Evolutionary conservation across 1,284 basidiomycete genomes (phyloP), one percentile per base, ranked within the genome.

Genomic region (Neotropicomus parvogracilis): DNA sequence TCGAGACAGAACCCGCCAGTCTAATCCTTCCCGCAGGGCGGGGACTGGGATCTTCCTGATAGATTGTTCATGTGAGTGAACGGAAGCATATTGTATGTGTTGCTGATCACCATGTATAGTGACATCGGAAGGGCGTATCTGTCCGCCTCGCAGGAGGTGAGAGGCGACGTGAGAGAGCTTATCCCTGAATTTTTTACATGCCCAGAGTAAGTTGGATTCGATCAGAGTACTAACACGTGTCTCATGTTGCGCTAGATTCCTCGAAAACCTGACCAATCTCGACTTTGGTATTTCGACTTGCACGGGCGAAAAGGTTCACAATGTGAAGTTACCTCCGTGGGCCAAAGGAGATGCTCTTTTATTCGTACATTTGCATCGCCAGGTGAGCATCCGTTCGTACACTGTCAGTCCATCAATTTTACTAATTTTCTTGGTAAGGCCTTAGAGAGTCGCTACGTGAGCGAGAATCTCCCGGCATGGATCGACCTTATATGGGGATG

Each of bases 41-140:
- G 94, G n/a, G 88, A 88, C 58, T 97, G 94, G 81, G 95, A 97
- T 71, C 70, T 97, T n/a, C 92, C 95, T 0, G 94, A 97, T 70
- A 78, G 95, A 20, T 70, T 97, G 12, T 98, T 98, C 68, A 84
- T 79, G 75, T 91, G 56, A 20, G 71, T 50, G 13, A 6, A 35
- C 13, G 36, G 10, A 31, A 17, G 24, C 9, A 3, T 27, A 9
- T 26, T n/a, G 26, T 36, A 33, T 50, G 16, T 16, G 24, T 29
- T 34, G 33, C 53, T 51, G 46, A 58, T 44, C 16, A 29, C 12
- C 12, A 6, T 44, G 29, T 35, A 20, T 50, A 90, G 85, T 55
- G 83, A 91, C 54, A 71, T 95, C 13, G 74, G 79, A 29, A 75
- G 88, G 52, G 81, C 94, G 1, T 97, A 91, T 70, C 76, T 82